Conservation (phyloP, 768 basidiomycete genomes). For the Tricholoma hemisulphureum region DNA sequence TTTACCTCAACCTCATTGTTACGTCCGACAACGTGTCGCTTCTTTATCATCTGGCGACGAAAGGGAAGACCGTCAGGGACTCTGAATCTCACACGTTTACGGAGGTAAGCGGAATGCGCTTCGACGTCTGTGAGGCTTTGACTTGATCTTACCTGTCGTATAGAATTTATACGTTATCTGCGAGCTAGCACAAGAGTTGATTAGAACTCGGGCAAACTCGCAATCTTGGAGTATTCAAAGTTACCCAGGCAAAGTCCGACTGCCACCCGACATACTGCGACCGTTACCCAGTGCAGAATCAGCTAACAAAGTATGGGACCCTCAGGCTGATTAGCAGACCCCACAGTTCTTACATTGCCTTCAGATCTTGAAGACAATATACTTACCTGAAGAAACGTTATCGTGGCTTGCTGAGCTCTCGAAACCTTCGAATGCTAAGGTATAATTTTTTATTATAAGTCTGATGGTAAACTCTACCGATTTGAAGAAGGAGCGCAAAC, state of each 20-base stretch:
- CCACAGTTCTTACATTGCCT: neutral
- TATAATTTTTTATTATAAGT: constrained; percentile 16
- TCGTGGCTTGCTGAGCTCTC: constrained; percentile 55
- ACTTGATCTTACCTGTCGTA: neutral
- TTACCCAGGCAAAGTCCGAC: constrained; percentile 75
- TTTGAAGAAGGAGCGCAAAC: constrained; percentile 48
- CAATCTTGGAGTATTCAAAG: constrained; percentile 76
- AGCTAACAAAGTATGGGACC: constrained; percentile 51
- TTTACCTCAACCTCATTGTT: constrained; percentile 78
- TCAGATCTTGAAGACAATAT: constrained; percentile 67
- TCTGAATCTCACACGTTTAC: constrained; percentile 62
- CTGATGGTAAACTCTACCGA: neutral
- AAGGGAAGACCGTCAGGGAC: constrained; percentile 87
- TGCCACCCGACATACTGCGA: constrained; percentile 82
- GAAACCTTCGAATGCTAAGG: constrained; percentile 36
- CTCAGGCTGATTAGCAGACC: neutral
- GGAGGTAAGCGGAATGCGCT: constrained; percentile 50
- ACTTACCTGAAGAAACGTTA: constrained; percentile 60
- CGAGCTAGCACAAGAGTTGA: constrained; percentile 86
- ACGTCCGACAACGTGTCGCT: constrained; percentile 82
- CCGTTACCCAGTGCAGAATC: constrained; percentile 65
- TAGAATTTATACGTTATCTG: constrained; percentile 87
- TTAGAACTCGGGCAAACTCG: constrained; percentile 62
- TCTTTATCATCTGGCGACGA: constrained; percentile 77
- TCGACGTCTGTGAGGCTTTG: neutral